phyloP scores from a whole-genome alignment of 2,329 filamentous ascomycete genomes.

The Epichloe sp. region DNA sequence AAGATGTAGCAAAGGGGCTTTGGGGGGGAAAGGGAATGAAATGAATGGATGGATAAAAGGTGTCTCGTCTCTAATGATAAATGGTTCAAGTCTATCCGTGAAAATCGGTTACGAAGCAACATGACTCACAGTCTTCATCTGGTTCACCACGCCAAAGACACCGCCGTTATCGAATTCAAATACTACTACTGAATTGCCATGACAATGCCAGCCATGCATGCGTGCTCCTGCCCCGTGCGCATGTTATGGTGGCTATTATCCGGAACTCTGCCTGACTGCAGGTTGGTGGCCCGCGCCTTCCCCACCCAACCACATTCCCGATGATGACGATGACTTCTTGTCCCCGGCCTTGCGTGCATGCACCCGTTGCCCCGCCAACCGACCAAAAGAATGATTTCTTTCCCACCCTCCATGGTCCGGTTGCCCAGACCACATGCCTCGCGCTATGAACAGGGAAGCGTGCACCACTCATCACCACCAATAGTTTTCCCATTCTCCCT shows the following conservation, averaged over 20 bases:
- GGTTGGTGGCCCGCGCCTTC: background rate
- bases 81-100: no score
- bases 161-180: background rate
- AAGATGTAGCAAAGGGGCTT: conserved; percentile 26
- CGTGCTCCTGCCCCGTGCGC: no score
- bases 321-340: background rate
- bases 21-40: background rate
- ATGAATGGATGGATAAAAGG: background rate
- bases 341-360: no score
- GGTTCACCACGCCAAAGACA: conserved; percentile 1
- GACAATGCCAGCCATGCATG: background rate
- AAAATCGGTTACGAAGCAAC: background rate
- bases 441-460: background rate
- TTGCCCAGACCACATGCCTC: background rate
- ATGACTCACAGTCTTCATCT: background rate
- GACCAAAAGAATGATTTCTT: conserved; percentile 3
- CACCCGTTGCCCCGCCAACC: conserved; percentile 16
- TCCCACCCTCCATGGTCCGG: conserved; percentile 9
- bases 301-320: conserved; percentile 5
- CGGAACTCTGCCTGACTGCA: background rate
- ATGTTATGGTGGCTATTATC: background rate
- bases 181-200: background rate
- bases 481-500: background rate
- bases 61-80: background rate
- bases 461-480: background rate